phyloP scores from a whole-genome alignment of 2,329 filamentous ascomycete genomes.

The Aspergillus fumigatiaffinis region DNA sequence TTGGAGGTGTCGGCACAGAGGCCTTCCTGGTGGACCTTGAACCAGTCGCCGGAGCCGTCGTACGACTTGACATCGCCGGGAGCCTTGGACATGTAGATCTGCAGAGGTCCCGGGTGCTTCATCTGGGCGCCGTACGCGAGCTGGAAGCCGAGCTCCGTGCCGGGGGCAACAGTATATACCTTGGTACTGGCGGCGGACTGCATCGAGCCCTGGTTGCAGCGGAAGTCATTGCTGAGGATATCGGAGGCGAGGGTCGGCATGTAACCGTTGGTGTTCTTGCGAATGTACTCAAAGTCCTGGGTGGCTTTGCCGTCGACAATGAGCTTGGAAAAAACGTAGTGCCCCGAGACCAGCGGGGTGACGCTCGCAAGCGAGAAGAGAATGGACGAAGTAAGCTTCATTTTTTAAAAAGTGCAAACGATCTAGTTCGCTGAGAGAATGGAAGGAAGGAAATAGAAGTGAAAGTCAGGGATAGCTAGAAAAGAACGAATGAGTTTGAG shows the following conservation, averaged over 20 bases:
- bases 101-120: constrained; percentile 20
- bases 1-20: constrained; percentile 1
- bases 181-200: constrained; percentile 11
- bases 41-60: constrained; percentile 21
- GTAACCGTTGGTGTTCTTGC: constrained; percentile 14
- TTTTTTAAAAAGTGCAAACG: not conserved
- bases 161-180: constrained; percentile 12
- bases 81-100: constrained; percentile 24
- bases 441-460: not conserved
- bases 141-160: constrained; percentile 11
- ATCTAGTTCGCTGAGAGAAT: not conserved
- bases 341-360: constrained; percentile 7
- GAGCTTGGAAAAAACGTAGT: constrained; percentile 15
- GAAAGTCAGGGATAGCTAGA: not conserved
- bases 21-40: constrained; percentile 17
- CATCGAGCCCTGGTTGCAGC: constrained; percentile 16
- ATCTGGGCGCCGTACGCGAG: constrained; percentile 17
- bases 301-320: constrained; percentile 9
- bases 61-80: constrained; percentile 12
- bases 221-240: constrained; percentile 13
- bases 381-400: not conserved
- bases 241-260: constrained; percentile 7
- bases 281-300: constrained; percentile 11
- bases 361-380: not conserved
- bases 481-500: not conserved